Conservation (phyloP, 2,329 filamentous ascomycete species). For the Ophiosphaerella korrae region DNA sequence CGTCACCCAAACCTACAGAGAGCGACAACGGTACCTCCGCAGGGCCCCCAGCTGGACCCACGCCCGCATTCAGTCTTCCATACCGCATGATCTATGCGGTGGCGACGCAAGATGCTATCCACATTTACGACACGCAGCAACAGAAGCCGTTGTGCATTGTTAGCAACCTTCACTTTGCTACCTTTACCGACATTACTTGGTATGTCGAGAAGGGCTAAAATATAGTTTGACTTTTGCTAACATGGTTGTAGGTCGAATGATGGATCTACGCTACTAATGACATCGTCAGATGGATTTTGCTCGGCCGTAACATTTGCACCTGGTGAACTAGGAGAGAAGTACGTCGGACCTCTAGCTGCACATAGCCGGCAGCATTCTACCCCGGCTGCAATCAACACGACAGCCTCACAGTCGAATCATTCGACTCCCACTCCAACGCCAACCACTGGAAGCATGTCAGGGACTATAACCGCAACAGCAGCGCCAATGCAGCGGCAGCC, state of each 20-base stretch:
- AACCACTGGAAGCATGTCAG: slow-evolving; percentile 65
- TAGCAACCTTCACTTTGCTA: slow-evolving; percentile 95
- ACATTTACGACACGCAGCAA: slow-evolving; percentile 97
- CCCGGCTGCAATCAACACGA: slow-evolving; percentile 50
- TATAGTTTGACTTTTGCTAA: slow-evolving; percentile 8
- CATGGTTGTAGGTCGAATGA: slow-evolving; percentile 68
- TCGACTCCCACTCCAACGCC: slow-evolving; percentile 74
- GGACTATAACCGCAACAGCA: slow-evolving; percentile 54
- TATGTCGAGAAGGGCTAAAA: slow-evolving; percentile 53
- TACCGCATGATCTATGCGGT: slow-evolving; percentile 97
- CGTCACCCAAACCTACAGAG: slow-evolving; percentile 60
- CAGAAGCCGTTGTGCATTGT: slow-evolving; percentile 91
- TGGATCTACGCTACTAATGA: slow-evolving; percentile 82
- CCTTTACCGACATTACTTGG: slow-evolving; percentile 96
- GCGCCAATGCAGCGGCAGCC: slow-evolving; percentile 58
- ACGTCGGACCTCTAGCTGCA: slow-evolving; percentile 66
- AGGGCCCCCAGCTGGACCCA: slow-evolving; percentile 51
- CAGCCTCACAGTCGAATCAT: slow-evolving; percentile 59
- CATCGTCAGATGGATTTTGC: slow-evolving; percentile 98
- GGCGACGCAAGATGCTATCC: slow-evolving; percentile 91
- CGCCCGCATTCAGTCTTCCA: slow-evolving; percentile 77
- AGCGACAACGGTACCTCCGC: slow-evolving; percentile 60
- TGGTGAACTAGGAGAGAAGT: slow-evolving; percentile 83
- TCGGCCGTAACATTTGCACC: slow-evolving; percentile 83
- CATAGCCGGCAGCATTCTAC: slow-evolving; percentile 34